Evolutionary conservation across 2,329 filamentous ascomycete genomes (phyloP), one percentile per base, ranked within the genome.

Genomic region (Beauveria rudraprayagi): DNA sequence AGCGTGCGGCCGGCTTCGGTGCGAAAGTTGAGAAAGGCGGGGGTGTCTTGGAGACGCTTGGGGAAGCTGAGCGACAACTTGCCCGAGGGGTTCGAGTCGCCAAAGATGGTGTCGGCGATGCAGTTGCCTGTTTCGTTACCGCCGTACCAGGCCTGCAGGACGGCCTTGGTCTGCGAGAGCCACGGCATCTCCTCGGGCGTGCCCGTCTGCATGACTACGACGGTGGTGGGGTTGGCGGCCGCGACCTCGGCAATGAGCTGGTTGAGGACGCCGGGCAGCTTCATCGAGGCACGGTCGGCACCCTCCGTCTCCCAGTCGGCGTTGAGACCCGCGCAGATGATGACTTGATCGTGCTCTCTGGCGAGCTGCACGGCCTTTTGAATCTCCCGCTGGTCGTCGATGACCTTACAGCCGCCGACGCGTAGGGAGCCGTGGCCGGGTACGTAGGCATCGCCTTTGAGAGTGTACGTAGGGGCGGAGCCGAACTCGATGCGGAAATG

Each of bases 61-160:
- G 91, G 90, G 75, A 92, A 92, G 2, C 81, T 88, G 24, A 92
- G 77, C 0, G 89, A 87, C 1, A 92, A 78, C 71, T 92, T 92
- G 16, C 85, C 90, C 50, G 84, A 87, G 0, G 90, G 90, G 69
- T 89, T 92, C 52, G 83, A 81, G 63, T 87, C 82, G 53, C 89
- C 90, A 65, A 90, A 89, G 19, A 93, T 77, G 1, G 93, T 80
- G 65, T 93, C 90, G 0, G 88, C 89, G 63, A 95, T 87, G 11
- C 86, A 87, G 69, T 92, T 91, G 6, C 90, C 91, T 5, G 87
- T 88, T 75, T 94, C 90, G 68, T 94, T 91, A n/a, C 91, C 90
- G 63, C 90, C 89, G 68, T 92, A 94, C 89, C 90, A 94, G 8
- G 89, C 89, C 68, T 93, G 88, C 1, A 92, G 70, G 1, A 92